Percentiles rank a stretch among this genome's conserved stretches.
These are phyloP conservation scores for Trichoderma semiorbis DNA, from an alignment of 2,329 filamentous ascomycete genomes.

Conservation along the genomic window DNA sequence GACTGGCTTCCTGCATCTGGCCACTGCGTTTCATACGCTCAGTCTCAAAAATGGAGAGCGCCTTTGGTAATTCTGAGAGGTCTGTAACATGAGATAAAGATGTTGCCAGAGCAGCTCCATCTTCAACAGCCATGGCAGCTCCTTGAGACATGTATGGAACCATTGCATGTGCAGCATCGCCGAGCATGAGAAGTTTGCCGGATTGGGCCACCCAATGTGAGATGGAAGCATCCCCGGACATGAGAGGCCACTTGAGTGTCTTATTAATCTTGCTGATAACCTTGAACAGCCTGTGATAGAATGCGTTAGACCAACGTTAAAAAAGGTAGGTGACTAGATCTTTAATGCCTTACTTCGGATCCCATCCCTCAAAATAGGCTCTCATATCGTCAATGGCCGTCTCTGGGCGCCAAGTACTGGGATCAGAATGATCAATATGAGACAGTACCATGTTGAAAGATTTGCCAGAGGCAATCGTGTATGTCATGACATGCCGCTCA, in stretches of 20 bases:
- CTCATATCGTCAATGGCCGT: slow-evolving; percentile 33
- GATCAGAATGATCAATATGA: slow-evolving; percentile 37
- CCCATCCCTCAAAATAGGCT: slow-evolving; percentile 33
- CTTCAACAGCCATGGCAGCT: slow-evolving; percentile 43
- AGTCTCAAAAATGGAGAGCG: slow-evolving; percentile 37
- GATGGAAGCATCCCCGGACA: slow-evolving; percentile 25
- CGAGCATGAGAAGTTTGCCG: slow-evolving; percentile 35
- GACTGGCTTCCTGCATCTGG: slow-evolving; percentile 43
- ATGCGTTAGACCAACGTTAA: not conserved
- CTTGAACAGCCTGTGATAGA: slow-evolving; percentile 28
- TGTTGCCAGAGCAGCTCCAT: slow-evolving; percentile 37
- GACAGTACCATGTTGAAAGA: slow-evolving; percentile 47
- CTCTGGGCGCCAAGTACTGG: slow-evolving; percentile 29
- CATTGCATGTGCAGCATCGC: slow-evolving; percentile 44
- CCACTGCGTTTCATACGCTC: slow-evolving; percentile 33
- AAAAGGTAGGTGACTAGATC: not conserved
- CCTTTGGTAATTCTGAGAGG: slow-evolving; percentile 27
- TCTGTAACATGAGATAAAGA: slow-evolving; percentile 30
- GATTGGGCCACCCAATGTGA: slow-evolving; percentile 30
- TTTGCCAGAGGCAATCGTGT: slow-evolving; percentile 39
- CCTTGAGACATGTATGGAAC: slow-evolving; percentile 43
- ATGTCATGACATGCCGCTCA: slow-evolving; percentile 44
- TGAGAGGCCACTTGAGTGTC: slow-evolving; percentile 34
- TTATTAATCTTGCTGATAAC: slow-evolving; percentile 35
- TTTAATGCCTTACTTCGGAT: slow-evolving; percentile 25